Base-by-base conservation (phyloP, 805 yeast species). In the Sugiyamaella americana region DNA sequence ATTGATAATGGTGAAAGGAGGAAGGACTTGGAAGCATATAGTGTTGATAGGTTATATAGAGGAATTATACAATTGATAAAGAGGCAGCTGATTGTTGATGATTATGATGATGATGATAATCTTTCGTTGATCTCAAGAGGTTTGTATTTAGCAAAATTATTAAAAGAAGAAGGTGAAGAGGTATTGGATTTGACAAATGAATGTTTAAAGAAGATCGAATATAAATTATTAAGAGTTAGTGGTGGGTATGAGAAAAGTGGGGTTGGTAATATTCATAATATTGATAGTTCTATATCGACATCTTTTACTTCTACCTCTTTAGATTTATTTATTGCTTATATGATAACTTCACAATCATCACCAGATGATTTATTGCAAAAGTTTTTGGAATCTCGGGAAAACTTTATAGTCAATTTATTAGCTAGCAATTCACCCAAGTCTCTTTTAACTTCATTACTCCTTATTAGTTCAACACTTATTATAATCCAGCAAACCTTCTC, bases 301-400 rank as follows among this genome's bases (percentile, higher is more conserved):
- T 13, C 43, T 4, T 17, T 19, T 17, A 52, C 47, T 10, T 35
- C 40, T n/a, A 36, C 50, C 19, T 37, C 57, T 4, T 51, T 52
- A 19, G 51, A 52, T 8, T 36, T 53, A 17, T 55, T 53, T 37
- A 16, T 50, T 17, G 58, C 63, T 6, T 51, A 50, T 24, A 46
- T 59, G 45, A 50, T 60, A 6, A 19, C 38, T 17, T 35, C 39
- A 23, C 19, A 40, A n/a, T 18, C 40, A 37, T 8, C 57, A 3
- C 54, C 62, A 5, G 24, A 39, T 4, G 36, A 51, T 21, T 44
- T 57, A 3, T 26, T 26, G 13, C 8, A 26, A 26, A 13, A 13
- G 8, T 26, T 26, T 13, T 26, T 26, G 32, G 32, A 26, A 13
- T 26, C 32, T 13, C 32, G 32, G 8, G 32, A 26, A 26, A 13